A percentile compares a stretch with the other conserved stretches of the same genome.
Conservation (phyloP, 2,329 filamentous ascomycete genomes). For the Fusarium hostae region DNA sequence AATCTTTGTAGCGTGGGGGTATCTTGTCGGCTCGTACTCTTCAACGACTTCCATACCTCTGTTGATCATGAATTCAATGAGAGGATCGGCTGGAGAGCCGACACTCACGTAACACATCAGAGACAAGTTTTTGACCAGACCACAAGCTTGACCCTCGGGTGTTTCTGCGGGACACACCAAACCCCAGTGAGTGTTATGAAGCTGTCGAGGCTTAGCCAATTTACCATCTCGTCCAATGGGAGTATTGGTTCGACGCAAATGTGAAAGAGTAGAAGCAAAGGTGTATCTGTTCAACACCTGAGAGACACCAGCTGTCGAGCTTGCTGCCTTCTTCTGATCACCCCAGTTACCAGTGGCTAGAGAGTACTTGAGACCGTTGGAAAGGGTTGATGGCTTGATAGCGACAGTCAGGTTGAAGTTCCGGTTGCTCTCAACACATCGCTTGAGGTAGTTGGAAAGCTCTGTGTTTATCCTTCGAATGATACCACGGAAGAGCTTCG, state of each 20-base stretch:
- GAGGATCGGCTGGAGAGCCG: slow-evolving; percentile 91
- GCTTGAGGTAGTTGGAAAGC: slow-evolving; percentile 88
- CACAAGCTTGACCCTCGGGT: slow-evolving; percentile 97
- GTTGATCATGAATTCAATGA: slow-evolving; percentile 86
- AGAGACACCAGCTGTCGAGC: slow-evolving; percentile 94
- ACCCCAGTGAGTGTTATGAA: slow-evolving; percentile 96
- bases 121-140: slow-evolving; percentile 96
- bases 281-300: slow-evolving; percentile 98
- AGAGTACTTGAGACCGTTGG: slow-evolving; percentile 95
- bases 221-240: slow-evolving; percentile 97
- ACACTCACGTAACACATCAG: slow-evolving; percentile 99
- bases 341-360: slow-evolving; percentile 99
- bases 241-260: slow-evolving; percentile 96
- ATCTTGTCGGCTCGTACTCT: slow-evolving; percentile 87
- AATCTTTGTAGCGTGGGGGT: slow-evolving; percentile 94
- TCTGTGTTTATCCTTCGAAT: slow-evolving; percentile 93
- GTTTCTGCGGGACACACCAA: slow-evolving; percentile 98
- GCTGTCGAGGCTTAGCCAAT: slow-evolving; percentile 94
- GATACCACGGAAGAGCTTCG: slow-evolving; percentile 94
- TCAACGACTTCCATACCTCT: slow-evolving; percentile 96
- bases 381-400: slow-evolving; percentile 90
- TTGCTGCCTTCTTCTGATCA: slow-evolving; percentile 97
- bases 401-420: slow-evolving; percentile 93
- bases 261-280: slow-evolving; percentile 94
- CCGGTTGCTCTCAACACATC: slow-evolving; percentile 87